Base-by-base conservation (phyloP, 495 filamentous ascomycete genomes). In the Amniculicola lignicola region DNA sequence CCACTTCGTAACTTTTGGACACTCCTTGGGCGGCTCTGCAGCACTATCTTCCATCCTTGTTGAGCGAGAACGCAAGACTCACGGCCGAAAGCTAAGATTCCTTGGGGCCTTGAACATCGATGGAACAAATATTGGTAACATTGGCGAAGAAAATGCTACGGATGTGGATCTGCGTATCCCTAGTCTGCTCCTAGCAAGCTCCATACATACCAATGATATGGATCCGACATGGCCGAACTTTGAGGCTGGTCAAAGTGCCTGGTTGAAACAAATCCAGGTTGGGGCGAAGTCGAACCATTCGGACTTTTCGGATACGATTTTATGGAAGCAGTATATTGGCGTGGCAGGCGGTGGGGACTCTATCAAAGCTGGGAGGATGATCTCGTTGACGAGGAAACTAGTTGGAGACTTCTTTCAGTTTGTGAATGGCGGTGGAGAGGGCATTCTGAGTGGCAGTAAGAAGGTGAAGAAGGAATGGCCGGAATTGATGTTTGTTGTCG, bases 11-110 rank as follows among this genome's bases (percentile, higher is more conserved):
- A 16, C 41, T 23, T 42, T 49, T 18, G 79, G 79, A 0, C 77
- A 81, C 47, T 81, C 79, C 0, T 59, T 82, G 4, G 78, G 80
- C 23, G 80, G 78, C n/a, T 72, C 73, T 1, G 63, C 78, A 5
- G 61, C 78, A 1, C 71, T 76, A 1, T 51, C 65, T 14, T 62
- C 70, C 3, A 65, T 76, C 60, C 39, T 65, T 2, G 44, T 57
- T 5, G 43, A 52, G 15, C 68, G 70, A 0, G 31, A 53, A 4
- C 37, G 18, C 23, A 31, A 37, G 3, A 19, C 9, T 4, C 36
- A 15, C 2, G 2, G 9, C 24, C 15, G 19, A 11, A 43, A 43
- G 16, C 18, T 21, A 21, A n/a, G n/a, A n/a, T 60, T 82, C 41
- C 36, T 53, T 0, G 78, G 69, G 1, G 79, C 75, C 1, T 42